A percentile compares a stretch with the other conserved stretches of the same genome.
phyloP scores from a whole-genome alignment of 2,329 filamentous ascomycete species.

The Aspergillus latus region DNA sequence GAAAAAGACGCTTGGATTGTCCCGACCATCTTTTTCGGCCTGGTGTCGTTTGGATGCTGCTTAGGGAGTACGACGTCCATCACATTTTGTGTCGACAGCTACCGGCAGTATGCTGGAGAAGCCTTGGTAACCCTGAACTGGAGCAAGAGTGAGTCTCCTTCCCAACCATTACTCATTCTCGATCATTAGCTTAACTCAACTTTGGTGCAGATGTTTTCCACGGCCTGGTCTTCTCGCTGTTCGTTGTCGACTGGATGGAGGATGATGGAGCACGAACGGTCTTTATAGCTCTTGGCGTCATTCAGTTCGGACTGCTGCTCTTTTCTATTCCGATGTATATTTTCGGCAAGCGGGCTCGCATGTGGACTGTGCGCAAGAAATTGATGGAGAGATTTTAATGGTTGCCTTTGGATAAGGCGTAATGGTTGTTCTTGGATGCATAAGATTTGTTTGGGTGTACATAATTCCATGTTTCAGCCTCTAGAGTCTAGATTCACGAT shows the following conservation, averaged over 20 bases:
- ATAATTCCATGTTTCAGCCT: neutral
- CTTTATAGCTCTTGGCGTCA: conserved; percentile 79
- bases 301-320: conserved; percentile 74
- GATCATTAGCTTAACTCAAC: conserved; percentile 14
- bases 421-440: conserved; percentile 2
- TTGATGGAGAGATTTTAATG: conserved; percentile 68
- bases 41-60: conserved; percentile 89
- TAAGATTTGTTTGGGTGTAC: neutral
- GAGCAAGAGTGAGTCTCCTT: conserved; percentile 65
- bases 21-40: conserved; percentile 87
- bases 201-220: conserved; percentile 68
- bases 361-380: conserved; percentile 89
- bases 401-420: neutral
- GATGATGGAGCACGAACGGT: conserved; percentile 72
- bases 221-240: conserved; percentile 82
- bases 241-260: conserved; percentile 82
- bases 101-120: conserved; percentile 89
- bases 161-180: neutral
- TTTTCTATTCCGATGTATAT: conserved; percentile 90
- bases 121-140: conserved; percentile 93
- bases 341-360: conserved; percentile 82
- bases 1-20: conserved; percentile 80
- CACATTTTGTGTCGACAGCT: conserved; percentile 91
- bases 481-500: neutral
- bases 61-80: conserved; percentile 88